Evolutionary conservation across 768 basidiomycete species (phyloP).

Genomic region (Rhodotorula diobovata): DNA sequence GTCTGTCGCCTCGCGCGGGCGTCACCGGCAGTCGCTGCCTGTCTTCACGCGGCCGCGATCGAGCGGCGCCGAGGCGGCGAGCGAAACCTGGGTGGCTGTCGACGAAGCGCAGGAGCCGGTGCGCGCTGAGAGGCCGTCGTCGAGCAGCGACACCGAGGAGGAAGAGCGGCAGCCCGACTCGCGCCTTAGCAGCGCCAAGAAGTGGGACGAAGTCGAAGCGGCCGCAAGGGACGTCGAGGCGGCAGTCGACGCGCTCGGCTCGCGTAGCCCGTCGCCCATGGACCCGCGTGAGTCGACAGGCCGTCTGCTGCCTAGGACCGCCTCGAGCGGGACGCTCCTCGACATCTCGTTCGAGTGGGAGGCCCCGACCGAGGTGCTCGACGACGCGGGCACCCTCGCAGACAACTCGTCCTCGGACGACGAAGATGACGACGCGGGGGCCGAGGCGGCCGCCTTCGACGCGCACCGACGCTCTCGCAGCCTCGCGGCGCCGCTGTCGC

Average conservation of each 20-base stretch:
- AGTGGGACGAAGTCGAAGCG: not conserved
- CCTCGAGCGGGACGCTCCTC: constrained; percentile 4
- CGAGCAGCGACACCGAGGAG: too few species aligned
- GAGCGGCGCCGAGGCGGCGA: not conserved
- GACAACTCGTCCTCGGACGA: not conserved
- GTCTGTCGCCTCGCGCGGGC: not conserved
- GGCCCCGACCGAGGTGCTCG: constrained; percentile 12
- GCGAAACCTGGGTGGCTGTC: constrained; percentile 19
- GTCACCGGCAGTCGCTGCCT: not conserved
- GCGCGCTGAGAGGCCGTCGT: too few species aligned
- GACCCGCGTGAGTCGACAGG: not conserved
- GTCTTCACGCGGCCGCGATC: not conserved
- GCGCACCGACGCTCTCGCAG: not conserved
- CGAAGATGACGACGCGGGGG: not conserved
- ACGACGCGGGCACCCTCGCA: constrained; percentile 11
- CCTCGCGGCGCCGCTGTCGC: not conserved
- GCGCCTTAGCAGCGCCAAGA: not conserved
- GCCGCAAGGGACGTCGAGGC: not conserved
- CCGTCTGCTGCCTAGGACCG: not conserved
- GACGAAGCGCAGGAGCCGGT: not conserved
- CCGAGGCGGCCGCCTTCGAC: not conserved
- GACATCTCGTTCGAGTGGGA: constrained; percentile 33
- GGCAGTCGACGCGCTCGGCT: not conserved
- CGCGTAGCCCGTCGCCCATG: not conserved
- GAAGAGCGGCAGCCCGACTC: too few species aligned